Evolutionary conservation across 1,139 yeast genomes (phyloP).

Genomic region (Hanseniaspora sp.): DNA sequence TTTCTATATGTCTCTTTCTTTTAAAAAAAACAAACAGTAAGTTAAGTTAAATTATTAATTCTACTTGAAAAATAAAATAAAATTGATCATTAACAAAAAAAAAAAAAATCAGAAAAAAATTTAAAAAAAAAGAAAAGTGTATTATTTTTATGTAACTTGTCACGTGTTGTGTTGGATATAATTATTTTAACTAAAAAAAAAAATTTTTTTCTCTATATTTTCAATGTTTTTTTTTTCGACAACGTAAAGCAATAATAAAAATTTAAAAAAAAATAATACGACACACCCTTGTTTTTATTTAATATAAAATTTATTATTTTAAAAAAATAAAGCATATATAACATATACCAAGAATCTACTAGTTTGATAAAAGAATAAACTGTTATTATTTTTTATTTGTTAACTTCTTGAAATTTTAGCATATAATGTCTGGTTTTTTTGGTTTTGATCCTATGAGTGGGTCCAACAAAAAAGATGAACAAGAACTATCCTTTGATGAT

Average conservation of each 20-base stretch:
- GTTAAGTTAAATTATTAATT: neutral
- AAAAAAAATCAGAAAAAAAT: neutral
- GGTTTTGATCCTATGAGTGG: constrained; percentile 19
- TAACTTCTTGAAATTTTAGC: neutral
- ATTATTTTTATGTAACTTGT: too few species aligned
- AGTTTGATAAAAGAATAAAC: neutral
- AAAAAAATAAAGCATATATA: too few species aligned
- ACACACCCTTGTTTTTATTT: too few species aligned
- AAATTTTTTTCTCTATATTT: too few species aligned
- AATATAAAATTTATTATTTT: too few species aligned
- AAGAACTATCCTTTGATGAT: constrained; percentile 59
- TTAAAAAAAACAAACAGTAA: too few species aligned
- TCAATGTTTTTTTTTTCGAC: too few species aligned
- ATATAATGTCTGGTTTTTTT: constrained; percentile 18
- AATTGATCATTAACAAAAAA: neutral
- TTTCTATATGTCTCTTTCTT: neutral
- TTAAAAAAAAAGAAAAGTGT: neutral
- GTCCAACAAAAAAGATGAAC: neutral
- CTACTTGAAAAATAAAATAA: neutral
- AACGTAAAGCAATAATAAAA: too few species aligned
- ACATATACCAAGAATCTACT: neutral
- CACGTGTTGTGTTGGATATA: too few species aligned
- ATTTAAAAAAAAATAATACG: too few species aligned
- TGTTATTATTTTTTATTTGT: neutral
- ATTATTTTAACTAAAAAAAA: too few species aligned